Evolutionary conservation across 805 yeast species (phyloP), one percentile per base, ranked within the genome.

Genomic region (Ogataea haglerorum): DNA sequence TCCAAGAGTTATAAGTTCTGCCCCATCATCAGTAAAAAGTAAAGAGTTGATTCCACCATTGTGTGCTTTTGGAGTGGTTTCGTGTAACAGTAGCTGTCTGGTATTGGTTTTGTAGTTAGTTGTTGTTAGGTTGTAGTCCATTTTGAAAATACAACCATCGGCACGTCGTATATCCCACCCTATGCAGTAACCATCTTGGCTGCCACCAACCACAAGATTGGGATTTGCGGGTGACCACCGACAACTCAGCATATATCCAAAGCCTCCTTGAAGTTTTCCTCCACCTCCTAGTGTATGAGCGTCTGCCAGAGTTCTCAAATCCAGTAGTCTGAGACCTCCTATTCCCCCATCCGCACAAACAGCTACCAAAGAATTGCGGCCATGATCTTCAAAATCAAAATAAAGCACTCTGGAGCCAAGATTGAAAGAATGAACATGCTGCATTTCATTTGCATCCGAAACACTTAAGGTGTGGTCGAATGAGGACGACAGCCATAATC

Each of bases 121-220:
- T 33, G 46, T 36, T 1, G 61, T 55, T 10, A 52, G 26, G 34
- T 55, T 56, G 34, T 78, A 67, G 54, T 87, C 90, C 43, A 87
- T 61, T 12, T 79, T 70, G 31, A 80, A 71, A 17, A 86, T 60
- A 52, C 87, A 82, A 25, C 83, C 73, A 13, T 70, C 68, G 17
- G 86, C 76, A 34, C 84, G 65, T 34, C 98, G 64, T 9, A 88
- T 73, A 57, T 90, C 98, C 97, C 97, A 90, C 0, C 90, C 57
- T 38, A 85, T 72, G 7, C 85, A 80, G 33, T 81, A 81, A 0
- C 97, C 96, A 51, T 83, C 87, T 13, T 77, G 73, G 15, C 91
- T 89, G 1, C 95, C 96, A 4, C 88, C 73, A 0, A 90, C 89
- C 2, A 90, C 65, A 3, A 84, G 46, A 52, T 82, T 63, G 0